phyloP scores from a whole-genome alignment of 1,139 yeast species.

The Candida neerlandica region DNA sequence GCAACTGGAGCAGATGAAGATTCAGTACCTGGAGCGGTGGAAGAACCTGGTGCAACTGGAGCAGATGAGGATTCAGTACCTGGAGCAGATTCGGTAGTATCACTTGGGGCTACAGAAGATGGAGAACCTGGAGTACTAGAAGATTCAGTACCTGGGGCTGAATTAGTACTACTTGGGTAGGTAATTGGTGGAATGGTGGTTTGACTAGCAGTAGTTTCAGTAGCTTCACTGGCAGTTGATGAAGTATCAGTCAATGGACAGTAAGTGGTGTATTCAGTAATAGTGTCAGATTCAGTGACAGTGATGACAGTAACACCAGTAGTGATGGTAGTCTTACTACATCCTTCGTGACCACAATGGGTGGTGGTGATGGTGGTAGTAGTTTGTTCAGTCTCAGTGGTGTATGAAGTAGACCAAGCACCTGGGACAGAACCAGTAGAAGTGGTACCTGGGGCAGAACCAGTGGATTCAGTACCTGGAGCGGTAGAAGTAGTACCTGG shows the following conservation, averaged over 20 bases:
- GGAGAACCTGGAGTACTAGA: too few relatives aligned
- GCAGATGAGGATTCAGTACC: background rate
- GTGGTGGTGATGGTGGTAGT: slow-evolving; percentile 2
- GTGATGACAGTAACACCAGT: slow-evolving; percentile 7
- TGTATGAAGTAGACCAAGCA: background rate
- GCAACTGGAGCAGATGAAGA: background rate
- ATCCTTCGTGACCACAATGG: background rate
- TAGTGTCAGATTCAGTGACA: slow-evolving; percentile 2
- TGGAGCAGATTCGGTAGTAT: background rate
- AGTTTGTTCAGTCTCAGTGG: background rate
- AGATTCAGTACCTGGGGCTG: too few relatives aligned
- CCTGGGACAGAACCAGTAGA: background rate
- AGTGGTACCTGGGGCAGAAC: background rate
- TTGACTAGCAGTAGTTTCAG: background rate
- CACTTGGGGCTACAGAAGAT: background rate
- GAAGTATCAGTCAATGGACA: slow-evolving; percentile 5
- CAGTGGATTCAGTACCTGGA: background rate
- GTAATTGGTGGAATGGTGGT: too few relatives aligned
- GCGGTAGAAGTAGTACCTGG: background rate
- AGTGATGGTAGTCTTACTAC: background rate
- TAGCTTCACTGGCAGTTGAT: background rate
- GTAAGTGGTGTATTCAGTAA: slow-evolving; percentile 5
- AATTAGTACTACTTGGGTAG: too few relatives aligned
- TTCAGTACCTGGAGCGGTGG: background rate
- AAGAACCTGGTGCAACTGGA: background rate